These are phyloP conservation scores for Hymenotorrendiella dingleyae DNA, from an alignment of 2,329 filamentous ascomycete species.

Conservation along the genomic window DNA sequence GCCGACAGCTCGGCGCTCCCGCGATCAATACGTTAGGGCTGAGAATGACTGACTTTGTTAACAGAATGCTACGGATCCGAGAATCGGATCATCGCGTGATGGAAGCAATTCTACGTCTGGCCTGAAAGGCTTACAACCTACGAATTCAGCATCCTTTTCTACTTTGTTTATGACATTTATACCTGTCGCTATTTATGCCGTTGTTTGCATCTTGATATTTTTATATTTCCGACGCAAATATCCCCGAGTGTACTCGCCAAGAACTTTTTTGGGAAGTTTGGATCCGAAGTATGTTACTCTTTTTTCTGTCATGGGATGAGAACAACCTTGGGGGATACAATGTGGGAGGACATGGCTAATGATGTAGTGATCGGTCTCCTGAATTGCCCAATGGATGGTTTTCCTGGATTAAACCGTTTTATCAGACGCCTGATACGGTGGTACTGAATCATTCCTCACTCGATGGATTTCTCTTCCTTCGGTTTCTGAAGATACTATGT, in stretches of 20 bases:
- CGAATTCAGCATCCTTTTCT: conserved; percentile 37
- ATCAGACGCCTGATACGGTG: conserved; percentile 27
- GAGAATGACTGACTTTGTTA: background rate
- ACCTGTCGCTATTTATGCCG: conserved; percentile 44
- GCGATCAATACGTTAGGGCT: background rate
- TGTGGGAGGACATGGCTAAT: no score
- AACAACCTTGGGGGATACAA: no score
- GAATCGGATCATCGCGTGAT: conserved; percentile 39
- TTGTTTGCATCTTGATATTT: conserved; percentile 46
- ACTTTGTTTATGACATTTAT: conserved; percentile 46
- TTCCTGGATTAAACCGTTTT: conserved; percentile 32
- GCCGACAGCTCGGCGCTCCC: background rate
- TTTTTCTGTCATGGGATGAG: no score
- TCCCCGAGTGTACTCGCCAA: conserved; percentile 49
- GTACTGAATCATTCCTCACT: conserved; percentile 61
- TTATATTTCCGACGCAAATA: conserved; percentile 42
- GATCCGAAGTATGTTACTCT: conserved; percentile 39
- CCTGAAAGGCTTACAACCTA: conserved; percentile 33
- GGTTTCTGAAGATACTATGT: conserved; percentile 56
- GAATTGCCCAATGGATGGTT: conserved; percentile 31
- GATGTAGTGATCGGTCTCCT: conserved; percentile 28
- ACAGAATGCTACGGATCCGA: conserved; percentile 31
- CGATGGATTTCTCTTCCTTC: conserved; percentile 60
- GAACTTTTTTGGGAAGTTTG: conserved; percentile 45
- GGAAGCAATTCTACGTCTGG: conserved; percentile 31